Evolutionary conservation across 164 flowering plant genomes (phyloP), one percentile per base, ranked within the genome.

Genomic region (Liquidambar formosana): DNA sequence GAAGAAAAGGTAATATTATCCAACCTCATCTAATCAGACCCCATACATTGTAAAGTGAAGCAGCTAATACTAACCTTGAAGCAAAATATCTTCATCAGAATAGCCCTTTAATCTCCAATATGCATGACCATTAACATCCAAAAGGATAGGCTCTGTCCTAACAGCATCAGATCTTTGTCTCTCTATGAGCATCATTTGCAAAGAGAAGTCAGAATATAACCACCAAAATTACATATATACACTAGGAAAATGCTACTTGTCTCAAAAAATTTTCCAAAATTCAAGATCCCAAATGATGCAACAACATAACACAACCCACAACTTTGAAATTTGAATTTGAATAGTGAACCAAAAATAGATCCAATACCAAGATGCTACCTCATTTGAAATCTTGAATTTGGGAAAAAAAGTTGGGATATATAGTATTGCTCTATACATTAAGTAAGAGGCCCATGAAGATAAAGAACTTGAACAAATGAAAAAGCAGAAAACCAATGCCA

Each of bases 81-180:
- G 80, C 68, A 94, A 63, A 22, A 92, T 25, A 51, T 73, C 64
- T 67, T 75, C 79, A 63, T 72, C 74, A 62, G 78, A 73, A 72
- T 51, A 75, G 62, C 87, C 45, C 54, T 70, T 81, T 14, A 94
- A 62, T 70, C 76, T 92, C 98, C 98, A 92, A 73, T 73, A 87
- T 28, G 68, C 81, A 61, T 64, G 79, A 28, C 97, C 98, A 73
- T 73, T 56, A 61, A 18, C 76, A 69, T 82, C 96, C 71, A 80
- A n/a, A 38, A 82, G 26, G 25, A 86, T 53, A 45, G 96, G 83
- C 48, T 86, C 86, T 54, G 85, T 86, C 67, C 98, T 84, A 51
- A 88, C 77, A 64, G 95, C 92, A 77, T 86, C 86, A 13, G 84
- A 69, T 63, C 68, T 73, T 70, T 70, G 77, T 47, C 67, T 79